phyloP scores from a whole-genome alignment of 208 protist species.

The Crithidia fasciculata region DNA sequence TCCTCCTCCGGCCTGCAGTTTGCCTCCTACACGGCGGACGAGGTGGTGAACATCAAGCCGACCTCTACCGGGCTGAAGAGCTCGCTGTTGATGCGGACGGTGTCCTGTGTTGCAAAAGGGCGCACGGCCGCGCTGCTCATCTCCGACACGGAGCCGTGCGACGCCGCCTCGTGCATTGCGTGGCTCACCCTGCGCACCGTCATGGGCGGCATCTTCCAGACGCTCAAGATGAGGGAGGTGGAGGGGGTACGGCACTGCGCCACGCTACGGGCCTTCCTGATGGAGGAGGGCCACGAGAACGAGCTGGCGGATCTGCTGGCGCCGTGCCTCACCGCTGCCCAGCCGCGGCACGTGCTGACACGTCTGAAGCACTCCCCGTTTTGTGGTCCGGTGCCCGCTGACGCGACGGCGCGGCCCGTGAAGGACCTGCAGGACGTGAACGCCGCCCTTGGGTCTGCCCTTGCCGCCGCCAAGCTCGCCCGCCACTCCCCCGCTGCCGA shows the following conservation, averaged over 20 bases:
- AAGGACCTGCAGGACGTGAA: conserved; percentile 38
- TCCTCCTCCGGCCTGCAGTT: background rate
- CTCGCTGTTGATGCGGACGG: conserved; percentile 23
- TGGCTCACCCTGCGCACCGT: conserved; percentile 46
- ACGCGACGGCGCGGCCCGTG: conserved; percentile 29
- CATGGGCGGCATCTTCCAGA: conserved; percentile 38
- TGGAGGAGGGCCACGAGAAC: conserved; percentile 20
- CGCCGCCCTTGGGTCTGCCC: conserved; percentile 18
- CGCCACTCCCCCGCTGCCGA: conserved; percentile 5
- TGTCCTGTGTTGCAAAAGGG: conserved; percentile 40
- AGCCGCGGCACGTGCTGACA: conserved; percentile 15
- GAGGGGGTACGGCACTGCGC: conserved; percentile 29
- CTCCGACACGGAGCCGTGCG: conserved; percentile 40
- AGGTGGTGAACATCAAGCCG: conserved; percentile 35
- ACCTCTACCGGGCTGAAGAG: conserved; percentile 35
- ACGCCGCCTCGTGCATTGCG: conserved; percentile 32
- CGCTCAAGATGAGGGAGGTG: conserved; percentile 24
- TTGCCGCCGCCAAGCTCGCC: conserved; percentile 1
- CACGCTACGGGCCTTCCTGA: conserved; percentile 31
- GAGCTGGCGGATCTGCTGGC: conserved; percentile 39
- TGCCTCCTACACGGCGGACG: conserved; percentile 13
- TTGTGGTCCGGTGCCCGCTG: conserved; percentile 35
- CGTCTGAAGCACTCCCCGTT: conserved; percentile 46
- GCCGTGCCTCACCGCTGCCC: background rate
- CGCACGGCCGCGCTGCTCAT: conserved; percentile 41